A percentile compares a stretch with the other conserved stretches of the same genome.
Conservation (phyloP, 1,284 basidiomycete species). For the Cryptococcus floricola region DNA sequence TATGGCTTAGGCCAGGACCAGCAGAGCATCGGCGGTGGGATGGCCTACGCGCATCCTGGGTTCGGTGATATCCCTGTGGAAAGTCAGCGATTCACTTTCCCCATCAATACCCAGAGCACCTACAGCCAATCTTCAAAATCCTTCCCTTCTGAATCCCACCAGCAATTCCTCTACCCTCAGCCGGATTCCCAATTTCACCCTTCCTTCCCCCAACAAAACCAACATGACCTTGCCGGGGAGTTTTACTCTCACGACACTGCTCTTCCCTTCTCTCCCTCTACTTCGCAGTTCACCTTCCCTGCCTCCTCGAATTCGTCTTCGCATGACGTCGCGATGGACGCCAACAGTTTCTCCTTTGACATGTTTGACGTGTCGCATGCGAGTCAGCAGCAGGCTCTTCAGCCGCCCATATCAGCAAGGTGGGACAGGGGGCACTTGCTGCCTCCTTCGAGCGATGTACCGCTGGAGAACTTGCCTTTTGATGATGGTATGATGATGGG, state of each 20-base stretch:
- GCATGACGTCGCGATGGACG: not conserved
- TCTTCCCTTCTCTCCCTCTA: conserved; percentile 28
- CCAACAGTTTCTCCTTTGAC: not conserved
- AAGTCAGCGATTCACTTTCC: not conserved
- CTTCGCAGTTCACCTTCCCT: conserved; percentile 4
- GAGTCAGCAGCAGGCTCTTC: not conserved
- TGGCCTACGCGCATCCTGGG: conserved; percentile 5
- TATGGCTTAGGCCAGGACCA: not conserved
- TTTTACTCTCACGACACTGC: conserved; percentile 29
- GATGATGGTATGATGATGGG: conserved; percentile 14
- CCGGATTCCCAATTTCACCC: conserved; percentile 3
- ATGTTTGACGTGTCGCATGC: not conserved
- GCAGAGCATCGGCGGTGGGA: not conserved
- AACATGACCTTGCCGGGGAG: not conserved
- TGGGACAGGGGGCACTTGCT: conserved; percentile 11
- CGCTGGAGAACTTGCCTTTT: conserved; percentile 15
- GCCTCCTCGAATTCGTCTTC: not conserved
- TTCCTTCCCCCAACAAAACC: conserved; percentile 1
- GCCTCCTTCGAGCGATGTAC: conserved; percentile 19
- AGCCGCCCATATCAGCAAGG: conserved; percentile 4
- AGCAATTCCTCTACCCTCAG: conserved; percentile 12
- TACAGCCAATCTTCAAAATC: not conserved
- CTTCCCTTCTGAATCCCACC: not conserved
- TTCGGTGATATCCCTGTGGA: not conserved
- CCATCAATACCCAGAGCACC: not conserved